These are phyloP conservation scores for thale cress (Arabidopsis thaliana) DNA, from an alignment of 345 rosid species.

Conservation along the genomic window DNA sequence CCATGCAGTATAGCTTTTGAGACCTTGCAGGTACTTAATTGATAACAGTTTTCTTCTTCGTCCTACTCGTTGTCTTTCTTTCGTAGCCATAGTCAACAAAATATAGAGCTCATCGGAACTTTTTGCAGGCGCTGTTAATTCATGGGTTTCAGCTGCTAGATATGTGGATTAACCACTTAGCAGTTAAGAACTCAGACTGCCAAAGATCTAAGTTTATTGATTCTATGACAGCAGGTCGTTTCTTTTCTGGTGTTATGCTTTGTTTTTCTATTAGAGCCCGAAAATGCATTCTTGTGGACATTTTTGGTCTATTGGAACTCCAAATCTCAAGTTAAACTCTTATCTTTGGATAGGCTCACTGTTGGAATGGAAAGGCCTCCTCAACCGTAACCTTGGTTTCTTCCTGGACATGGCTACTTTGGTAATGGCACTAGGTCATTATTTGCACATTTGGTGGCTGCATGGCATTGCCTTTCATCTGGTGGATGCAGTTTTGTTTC, in stretches of 20 bases:
- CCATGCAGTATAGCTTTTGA: slow-evolving; percentile 54
- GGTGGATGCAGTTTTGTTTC: slow-evolving; percentile 84
- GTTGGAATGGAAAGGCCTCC: slow-evolving; percentile 92
- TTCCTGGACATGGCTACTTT: slow-evolving; percentile 89
- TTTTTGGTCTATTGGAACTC: slow-evolving; percentile 15
- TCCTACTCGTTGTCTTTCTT: neutral
- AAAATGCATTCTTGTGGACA: slow-evolving; percentile 8
- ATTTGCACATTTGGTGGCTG: slow-evolving; percentile 92
- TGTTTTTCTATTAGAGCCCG: slow-evolving; percentile 11
- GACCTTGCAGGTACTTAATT: slow-evolving; percentile 49
- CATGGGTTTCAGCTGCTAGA: slow-evolving; percentile 96
- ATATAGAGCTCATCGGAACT: slow-evolving; percentile 9
- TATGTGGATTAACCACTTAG: slow-evolving; percentile 81
- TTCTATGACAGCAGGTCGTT: slow-evolving; percentile 70
- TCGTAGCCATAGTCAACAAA: slow-evolving; percentile 19
- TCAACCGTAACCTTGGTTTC: slow-evolving; percentile 92
- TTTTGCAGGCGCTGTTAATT: slow-evolving; percentile 77
- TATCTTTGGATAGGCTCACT: slow-evolving; percentile 68
- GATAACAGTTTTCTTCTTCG: slow-evolving; percentile 1
- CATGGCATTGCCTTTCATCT: slow-evolving; percentile 96
- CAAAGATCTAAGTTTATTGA: slow-evolving; percentile 68
- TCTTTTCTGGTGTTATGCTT: slow-evolving; percentile 21
- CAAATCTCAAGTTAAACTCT: slow-evolving; percentile 9
- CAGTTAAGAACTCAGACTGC: slow-evolving; percentile 61
- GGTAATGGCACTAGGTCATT: slow-evolving; percentile 92